A percentile compares a stretch with the other conserved stretches of the same genome.
phyloP scores from a whole-genome alignment of 2,329 filamentous ascomycete species.

The Alternaria gaisen region DNA sequence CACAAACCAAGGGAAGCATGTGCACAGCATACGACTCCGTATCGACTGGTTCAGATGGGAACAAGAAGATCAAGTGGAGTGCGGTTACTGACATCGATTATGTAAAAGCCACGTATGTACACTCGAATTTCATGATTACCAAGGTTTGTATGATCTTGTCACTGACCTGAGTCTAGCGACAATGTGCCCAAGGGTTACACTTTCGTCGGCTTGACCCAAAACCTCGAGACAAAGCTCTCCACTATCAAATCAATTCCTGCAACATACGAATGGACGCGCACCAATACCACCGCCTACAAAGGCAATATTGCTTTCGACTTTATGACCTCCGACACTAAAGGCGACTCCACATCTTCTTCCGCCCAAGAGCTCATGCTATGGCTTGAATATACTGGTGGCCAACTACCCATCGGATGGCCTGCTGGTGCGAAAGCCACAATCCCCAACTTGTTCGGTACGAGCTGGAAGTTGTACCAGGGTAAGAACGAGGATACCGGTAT shows the following conservation, averaged over 20 bases:
- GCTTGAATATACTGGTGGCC: slow-evolving; percentile 56
- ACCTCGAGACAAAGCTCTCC: slow-evolving; percentile 52
- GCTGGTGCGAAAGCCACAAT: slow-evolving; percentile 25
- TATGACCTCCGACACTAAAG: slow-evolving; percentile 55
- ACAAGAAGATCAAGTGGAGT: slow-evolving; percentile 51
- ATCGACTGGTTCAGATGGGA: slow-evolving; percentile 38
- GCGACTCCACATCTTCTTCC: slow-evolving; percentile 52
- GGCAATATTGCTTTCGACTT: slow-evolving; percentile 58
- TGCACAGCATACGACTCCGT: slow-evolving; percentile 53
- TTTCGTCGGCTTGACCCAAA: slow-evolving; percentile 56
- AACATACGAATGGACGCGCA: slow-evolving; percentile 53
- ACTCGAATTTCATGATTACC: background rate
- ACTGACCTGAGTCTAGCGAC: slow-evolving; percentile 24
- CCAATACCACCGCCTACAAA: slow-evolving; percentile 55
- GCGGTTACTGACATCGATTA: slow-evolving; percentile 53
- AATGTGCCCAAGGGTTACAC: slow-evolving; percentile 57
- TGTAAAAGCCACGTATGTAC: slow-evolving; percentile 30
- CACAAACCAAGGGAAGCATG: slow-evolving; percentile 50
- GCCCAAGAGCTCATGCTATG: slow-evolving; percentile 58
- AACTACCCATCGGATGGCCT: slow-evolving; percentile 56
- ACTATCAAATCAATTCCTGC: slow-evolving; percentile 53
- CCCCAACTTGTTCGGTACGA: slow-evolving; percentile 47
- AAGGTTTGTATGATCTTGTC: background rate
- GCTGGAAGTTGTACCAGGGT: slow-evolving; percentile 56
- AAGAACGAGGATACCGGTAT: slow-evolving; percentile 56